Evolutionary conservation across 225 moss, liverwort and hornwort species (phyloP), one percentile per base, ranked within the genome.

Genomic region (Rhytidiadelphus loreus): DNA sequence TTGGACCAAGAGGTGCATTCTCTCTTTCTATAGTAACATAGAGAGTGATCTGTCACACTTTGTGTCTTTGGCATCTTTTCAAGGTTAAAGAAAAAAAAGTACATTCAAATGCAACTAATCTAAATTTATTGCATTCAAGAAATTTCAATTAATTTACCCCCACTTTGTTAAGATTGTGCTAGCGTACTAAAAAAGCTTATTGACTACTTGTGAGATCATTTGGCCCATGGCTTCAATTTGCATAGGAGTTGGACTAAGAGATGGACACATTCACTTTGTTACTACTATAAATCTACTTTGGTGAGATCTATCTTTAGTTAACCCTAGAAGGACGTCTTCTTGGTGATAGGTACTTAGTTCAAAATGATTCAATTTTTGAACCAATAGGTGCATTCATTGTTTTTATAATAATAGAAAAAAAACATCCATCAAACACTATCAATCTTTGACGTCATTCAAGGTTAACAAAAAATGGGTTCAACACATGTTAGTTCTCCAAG

Each of bases 301-400:
- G 61, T 61, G 15, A 15, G 14, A 61, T 61, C 14, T 8, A 62
- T 16, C 4, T 15, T n/a, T n/a, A n/a, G n/a, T n/a, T 62, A 64
- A 64, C 1, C 1, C 1, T 66, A 0, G 12, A 69, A 24, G 5
- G 70, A 25, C 0, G 3, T 0, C 0, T 0, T 14, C 25, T 70
- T 0, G 0, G 1, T 70, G 14, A 14, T 41, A 23, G 4, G 2
- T 41, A 9, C 4, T 41, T 0, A 41, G 0, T 15, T 12, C 24
- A 70, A 41, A 5, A 43, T 71, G 71, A 26, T 43, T 43, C 3
- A 71, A 16, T 26, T 26, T 43, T 70, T 25, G 41, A 41, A 41
- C 26, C 15, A 26, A 26, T 16, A 10, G 9, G 16, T 44, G 44
- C 72, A 72, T 71, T 71, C 3, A 44, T n/a, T 44, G 5, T 72